Conservation (phyloP, 768 basidiomycete genomes). For the Kockovaella imperatae region DNA sequence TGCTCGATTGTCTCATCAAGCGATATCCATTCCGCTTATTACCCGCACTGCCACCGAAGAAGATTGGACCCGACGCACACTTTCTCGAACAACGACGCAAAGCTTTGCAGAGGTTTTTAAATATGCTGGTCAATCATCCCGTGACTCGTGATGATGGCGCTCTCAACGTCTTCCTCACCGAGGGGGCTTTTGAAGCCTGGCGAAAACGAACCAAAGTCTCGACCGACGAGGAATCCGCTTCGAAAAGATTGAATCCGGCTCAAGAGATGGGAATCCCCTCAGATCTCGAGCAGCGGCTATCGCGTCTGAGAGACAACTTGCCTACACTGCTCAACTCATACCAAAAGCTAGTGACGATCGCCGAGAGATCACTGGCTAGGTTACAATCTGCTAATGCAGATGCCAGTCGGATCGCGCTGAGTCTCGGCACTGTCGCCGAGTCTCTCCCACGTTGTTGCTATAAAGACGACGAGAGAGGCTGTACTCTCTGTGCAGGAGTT, state of each 20-base stretch:
- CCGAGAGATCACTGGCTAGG: constrained; percentile 81
- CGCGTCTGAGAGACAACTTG: constrained; percentile 66
- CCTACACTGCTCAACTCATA: constrained; percentile 75
- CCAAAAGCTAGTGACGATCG: constrained; percentile 78
- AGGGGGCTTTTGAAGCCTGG: constrained; percentile 79
- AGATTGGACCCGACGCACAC: constrained; percentile 77
- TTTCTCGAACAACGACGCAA: constrained; percentile 87
- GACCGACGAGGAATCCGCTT: constrained; percentile 75
- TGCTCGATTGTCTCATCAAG: constrained; percentile 75
- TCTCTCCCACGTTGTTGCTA: constrained; percentile 54
- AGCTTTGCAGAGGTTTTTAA: constrained; percentile 70
- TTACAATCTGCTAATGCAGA: constrained; percentile 75
- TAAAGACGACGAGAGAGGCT: constrained; percentile 61
- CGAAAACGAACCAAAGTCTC: constrained; percentile 66
- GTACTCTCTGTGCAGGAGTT: constrained; percentile 71
- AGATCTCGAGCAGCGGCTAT: constrained; percentile 83
- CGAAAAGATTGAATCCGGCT: constrained; percentile 36
- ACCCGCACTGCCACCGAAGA: constrained; percentile 80
- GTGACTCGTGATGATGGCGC: constrained; percentile 80
- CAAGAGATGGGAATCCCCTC: constrained; percentile 91
- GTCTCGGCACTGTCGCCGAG: constrained; percentile 59
- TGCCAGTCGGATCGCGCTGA: constrained; percentile 49
- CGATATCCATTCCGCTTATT: constrained; percentile 91
- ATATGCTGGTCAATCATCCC: constrained; percentile 84
- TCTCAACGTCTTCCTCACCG: constrained; percentile 69